These are phyloP conservation scores for Aspergillus haitiensis DNA, from an alignment of 495 filamentous ascomycete genomes.

Conservation along the genomic window DNA sequence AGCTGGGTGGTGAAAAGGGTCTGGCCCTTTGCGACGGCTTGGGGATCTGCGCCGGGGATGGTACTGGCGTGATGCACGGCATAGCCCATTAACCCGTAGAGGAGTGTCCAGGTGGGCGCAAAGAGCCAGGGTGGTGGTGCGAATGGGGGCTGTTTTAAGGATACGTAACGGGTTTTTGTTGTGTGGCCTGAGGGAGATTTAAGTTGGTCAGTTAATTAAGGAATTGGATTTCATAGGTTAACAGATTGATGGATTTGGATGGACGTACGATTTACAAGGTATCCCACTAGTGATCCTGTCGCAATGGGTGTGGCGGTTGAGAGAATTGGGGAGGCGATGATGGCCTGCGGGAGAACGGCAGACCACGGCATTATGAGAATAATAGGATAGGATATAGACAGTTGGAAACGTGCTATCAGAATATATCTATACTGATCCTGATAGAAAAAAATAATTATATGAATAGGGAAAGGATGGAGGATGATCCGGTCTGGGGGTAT, in stretches of 20 bases:
- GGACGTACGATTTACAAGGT: constrained; percentile 37
- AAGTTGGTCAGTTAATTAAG: constrained; percentile 14
- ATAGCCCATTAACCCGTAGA: constrained; percentile 91
- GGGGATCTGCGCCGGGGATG: constrained; percentile 37
- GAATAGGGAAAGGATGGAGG: background rate
- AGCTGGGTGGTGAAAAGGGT: constrained; percentile 84
- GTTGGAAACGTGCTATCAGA: background rate
- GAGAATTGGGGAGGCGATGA: constrained; percentile 38
- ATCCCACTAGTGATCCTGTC: constrained; percentile 33
- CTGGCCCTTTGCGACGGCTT: constrained; percentile 30
- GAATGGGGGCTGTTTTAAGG: constrained; percentile 76
- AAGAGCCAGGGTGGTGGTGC: constrained; percentile 79
- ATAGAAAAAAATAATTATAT: background rate
- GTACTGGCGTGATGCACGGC: constrained; percentile 69
- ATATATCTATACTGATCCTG: background rate
- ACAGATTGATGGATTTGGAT: background rate
- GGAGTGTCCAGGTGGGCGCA: constrained; percentile 78
- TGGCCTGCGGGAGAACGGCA: constrained; percentile 34
- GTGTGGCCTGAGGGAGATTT: constrained; percentile 42
- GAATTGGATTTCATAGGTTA: background rate
- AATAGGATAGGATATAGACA: background rate
- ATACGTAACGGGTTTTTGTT: constrained; percentile 62
- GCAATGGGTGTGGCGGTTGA: constrained; percentile 37
- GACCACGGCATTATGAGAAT: constrained; percentile 36
- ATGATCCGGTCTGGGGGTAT: background rate